Evolutionary conservation across 2,329 filamentous ascomycete species (phyloP).

Genomic region (Fragosphaeria purpurea): DNA sequence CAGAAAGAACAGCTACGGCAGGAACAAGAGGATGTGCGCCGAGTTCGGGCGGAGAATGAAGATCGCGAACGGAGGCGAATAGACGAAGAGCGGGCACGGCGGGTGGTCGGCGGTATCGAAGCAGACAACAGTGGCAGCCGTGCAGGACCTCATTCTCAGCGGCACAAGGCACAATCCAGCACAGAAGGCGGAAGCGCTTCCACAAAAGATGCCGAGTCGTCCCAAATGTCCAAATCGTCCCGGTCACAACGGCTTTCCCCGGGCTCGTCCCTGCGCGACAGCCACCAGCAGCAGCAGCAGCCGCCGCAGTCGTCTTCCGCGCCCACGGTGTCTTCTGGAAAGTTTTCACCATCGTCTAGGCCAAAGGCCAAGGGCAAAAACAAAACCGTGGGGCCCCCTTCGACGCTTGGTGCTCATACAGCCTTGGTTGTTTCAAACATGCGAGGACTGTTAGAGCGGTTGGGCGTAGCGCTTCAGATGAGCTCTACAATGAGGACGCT

Average conservation of each 20-base stretch:
- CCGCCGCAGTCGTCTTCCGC: neutral
- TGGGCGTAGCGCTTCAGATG: constrained; percentile 40
- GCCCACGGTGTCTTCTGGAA: neutral
- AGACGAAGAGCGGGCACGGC: constrained; percentile 42
- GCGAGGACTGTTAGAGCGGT: constrained; percentile 38
- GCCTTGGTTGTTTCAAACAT: constrained; percentile 44
- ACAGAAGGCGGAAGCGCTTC: too few species aligned
- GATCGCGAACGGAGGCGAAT: constrained; percentile 41
- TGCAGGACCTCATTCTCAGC: too few species aligned
- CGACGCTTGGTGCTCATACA: constrained; percentile 36
- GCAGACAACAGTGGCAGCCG: neutral
- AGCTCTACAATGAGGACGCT: constrained; percentile 48
- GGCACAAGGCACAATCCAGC: too few species aligned
- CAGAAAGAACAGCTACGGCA: constrained; percentile 47
- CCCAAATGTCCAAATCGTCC: too few species aligned
- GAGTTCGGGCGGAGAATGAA: constrained; percentile 48
- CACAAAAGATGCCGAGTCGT: too few species aligned
- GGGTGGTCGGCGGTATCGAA: constrained; percentile 40
- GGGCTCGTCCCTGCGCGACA: neutral
- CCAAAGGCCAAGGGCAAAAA: constrained; percentile 21
- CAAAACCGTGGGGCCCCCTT: too few species aligned
- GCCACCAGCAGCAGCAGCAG: neutral
- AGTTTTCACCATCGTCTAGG: constrained; percentile 3
- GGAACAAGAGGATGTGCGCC: constrained; percentile 48
- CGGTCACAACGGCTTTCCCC: too few species aligned